A percentile compares a stretch with the other conserved stretches of the same genome.
Evolutionary conservation across 2,329 filamentous ascomycete genomes (phyloP).

Genomic region (Exophiala phaeomuriformis): DNA sequence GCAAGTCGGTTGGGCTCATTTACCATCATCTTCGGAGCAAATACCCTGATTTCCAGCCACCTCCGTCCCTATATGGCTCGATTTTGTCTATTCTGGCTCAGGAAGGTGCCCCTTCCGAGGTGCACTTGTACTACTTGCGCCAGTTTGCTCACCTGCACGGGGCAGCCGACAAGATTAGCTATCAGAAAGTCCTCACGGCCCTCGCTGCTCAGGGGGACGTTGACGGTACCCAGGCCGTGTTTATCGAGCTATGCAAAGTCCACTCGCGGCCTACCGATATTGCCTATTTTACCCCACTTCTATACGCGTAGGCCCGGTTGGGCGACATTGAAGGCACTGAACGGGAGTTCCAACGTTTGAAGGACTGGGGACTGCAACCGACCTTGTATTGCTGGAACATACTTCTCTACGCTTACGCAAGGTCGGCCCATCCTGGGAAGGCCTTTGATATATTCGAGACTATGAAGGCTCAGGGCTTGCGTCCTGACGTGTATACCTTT

Average conservation of each 20-base stretch:
- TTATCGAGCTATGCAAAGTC: slow-evolving; percentile 36
- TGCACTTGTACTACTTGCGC: slow-evolving; percentile 36
- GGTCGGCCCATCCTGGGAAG: slow-evolving; percentile 58
- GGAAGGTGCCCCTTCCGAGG: slow-evolving; percentile 6
- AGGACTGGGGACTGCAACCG: slow-evolving; percentile 51
- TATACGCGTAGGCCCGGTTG: slow-evolving; percentile 64
- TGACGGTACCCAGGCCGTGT: slow-evolving; percentile 39
- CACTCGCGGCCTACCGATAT: slow-evolving; percentile 33
- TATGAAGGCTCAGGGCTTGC: slow-evolving; percentile 44
- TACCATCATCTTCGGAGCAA: slow-evolving; percentile 37
- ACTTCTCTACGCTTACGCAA: slow-evolving; percentile 63
- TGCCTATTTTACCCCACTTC: slow-evolving; percentile 46
- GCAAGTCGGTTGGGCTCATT: slow-evolving; percentile 30
- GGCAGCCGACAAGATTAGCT: slow-evolving; percentile 31
- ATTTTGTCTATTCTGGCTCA: slow-evolving; percentile 12
- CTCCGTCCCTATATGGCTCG: slow-evolving; percentile 5
- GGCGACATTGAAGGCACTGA: slow-evolving; percentile 57
- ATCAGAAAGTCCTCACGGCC: slow-evolving; percentile 34
- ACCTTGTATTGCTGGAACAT: slow-evolving; percentile 65
- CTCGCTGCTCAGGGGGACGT: slow-evolving; percentile 45
- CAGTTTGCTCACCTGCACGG: slow-evolving; percentile 34
- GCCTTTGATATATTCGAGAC: slow-evolving; percentile 58
- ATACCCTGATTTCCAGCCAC: slow-evolving; percentile 9
- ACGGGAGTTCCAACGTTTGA: slow-evolving; percentile 57
- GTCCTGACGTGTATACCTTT: slow-evolving; percentile 59